These are phyloP conservation scores for Ormosia emarginata DNA, from an alignment of 306 rosid genomes.

Conservation along the genomic window DNA sequence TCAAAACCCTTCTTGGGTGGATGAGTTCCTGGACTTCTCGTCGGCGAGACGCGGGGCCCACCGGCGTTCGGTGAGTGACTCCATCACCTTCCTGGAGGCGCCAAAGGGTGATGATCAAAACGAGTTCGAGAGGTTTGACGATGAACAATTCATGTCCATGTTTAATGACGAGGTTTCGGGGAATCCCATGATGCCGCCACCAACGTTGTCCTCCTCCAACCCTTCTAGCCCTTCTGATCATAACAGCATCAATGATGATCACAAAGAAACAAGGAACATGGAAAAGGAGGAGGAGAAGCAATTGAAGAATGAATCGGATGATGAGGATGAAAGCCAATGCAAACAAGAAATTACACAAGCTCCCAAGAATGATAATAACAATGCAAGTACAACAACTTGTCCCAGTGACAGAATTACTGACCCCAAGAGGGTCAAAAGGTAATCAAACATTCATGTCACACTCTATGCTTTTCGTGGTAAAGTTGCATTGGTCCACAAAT, in stretches of 20 bases:
- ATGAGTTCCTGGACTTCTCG: conserved; percentile 84
- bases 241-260: conserved; percentile 63
- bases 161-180: conserved; percentile 57
- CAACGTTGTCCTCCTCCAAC: conserved; percentile 55
- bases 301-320: conserved; percentile 62
- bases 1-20: conserved; percentile 77
- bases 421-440: conserved; percentile 95
- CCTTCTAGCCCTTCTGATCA: conserved; percentile 81
- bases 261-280: conserved; percentile 22
- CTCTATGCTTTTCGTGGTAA: not conserved
- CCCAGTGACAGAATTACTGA: conserved; percentile 56
- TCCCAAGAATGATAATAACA: not conserved
- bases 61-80: conserved; percentile 77
- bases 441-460: conserved; percentile 4
- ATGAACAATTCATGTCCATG: conserved; percentile 86
- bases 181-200: conserved; percentile 19
- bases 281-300: not conserved
- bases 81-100: conserved; percentile 61
- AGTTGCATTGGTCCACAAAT: not conserved
- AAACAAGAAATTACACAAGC: conserved; percentile 34
- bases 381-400: conserved; percentile 15
- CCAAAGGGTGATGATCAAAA: conserved; percentile 15
- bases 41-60: conserved; percentile 65
- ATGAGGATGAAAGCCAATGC: conserved; percentile 66
- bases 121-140: conserved; percentile 75